Conservation (phyloP, 2,329 filamentous ascomycete genomes). For the Arthrobotrys entomopaga region DNA sequence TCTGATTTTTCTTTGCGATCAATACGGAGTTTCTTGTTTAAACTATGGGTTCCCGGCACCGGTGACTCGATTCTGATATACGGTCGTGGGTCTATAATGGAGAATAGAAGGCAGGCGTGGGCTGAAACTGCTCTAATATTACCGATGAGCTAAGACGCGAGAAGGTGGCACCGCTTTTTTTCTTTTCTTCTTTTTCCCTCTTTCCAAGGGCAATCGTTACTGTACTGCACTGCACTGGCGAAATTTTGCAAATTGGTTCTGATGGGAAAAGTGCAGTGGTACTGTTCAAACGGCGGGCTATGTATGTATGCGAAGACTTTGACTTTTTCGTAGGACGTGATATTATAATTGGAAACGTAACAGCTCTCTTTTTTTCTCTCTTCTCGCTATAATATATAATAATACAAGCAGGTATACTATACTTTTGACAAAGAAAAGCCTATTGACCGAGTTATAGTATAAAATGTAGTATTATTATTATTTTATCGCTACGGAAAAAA, state of each 20-base stretch:
- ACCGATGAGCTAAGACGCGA: conserved; percentile 48
- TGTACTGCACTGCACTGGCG: not conserved
- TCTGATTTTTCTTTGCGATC: conserved; percentile 1
- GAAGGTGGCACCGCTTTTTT: conserved; percentile 28
- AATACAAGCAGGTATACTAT: conserved; percentile 53
- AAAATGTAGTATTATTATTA: conserved; percentile 35
- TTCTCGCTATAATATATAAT: conserved; percentile 23
- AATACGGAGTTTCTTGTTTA: conserved; percentile 32
- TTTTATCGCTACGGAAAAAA: conserved; percentile 19
- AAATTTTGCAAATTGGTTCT: not conserved
- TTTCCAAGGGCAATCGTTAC: not conserved
- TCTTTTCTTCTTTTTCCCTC: not conserved
- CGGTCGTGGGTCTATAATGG: conserved; percentile 37
- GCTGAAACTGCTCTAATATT: conserved; percentile 54
- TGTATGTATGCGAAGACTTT: not conserved
- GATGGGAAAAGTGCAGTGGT: not conserved
- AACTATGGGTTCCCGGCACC: conserved; percentile 19
- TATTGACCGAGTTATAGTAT: conserved; percentile 50
- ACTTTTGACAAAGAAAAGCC: conserved; percentile 42
- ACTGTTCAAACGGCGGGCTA: conserved; percentile 2
- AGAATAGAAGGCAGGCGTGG: conserved; percentile 5
- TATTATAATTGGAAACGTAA: conserved; percentile 27
- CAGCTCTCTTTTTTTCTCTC: not conserved
- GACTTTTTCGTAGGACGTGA: conserved; percentile 21
- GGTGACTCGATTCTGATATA: conserved; percentile 43